Evolutionary conservation across 2,329 filamentous ascomycete species (phyloP).

Genomic region (Pleoardoris graminearum): DNA sequence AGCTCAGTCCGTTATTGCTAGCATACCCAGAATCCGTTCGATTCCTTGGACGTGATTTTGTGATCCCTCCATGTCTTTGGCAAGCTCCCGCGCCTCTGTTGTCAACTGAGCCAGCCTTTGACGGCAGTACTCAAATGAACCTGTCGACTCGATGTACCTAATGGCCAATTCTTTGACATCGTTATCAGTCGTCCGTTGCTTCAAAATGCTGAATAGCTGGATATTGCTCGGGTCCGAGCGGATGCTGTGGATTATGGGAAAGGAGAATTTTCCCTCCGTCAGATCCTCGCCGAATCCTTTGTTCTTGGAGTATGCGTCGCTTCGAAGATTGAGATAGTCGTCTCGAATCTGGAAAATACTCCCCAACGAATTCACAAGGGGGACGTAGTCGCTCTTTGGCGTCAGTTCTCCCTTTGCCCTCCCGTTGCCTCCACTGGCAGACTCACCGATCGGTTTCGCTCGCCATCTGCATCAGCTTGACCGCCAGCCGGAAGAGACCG

Average conservation of each 20-base stretch:
- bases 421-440: too few relatives aligned
- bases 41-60: too few relatives aligned
- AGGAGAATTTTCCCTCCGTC: slow-evolving; percentile 92
- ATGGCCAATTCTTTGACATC: not conserved
- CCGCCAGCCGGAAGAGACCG: slow-evolving; percentile 76
- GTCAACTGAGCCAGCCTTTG: too few relatives aligned
- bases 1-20: too few relatives aligned
- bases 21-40: too few relatives aligned
- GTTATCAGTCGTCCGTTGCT: not conserved
- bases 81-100: too few relatives aligned
- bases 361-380: slow-evolving; percentile 59
- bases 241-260: slow-evolving; percentile 75
- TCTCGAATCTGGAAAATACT: slow-evolving; percentile 84
- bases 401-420: too few relatives aligned
- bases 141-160: not conserved
- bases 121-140: too few relatives aligned
- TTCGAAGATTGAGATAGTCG: slow-evolving; percentile 80
- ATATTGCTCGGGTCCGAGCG: not conserved
- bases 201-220: not conserved
- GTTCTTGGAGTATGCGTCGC: slow-evolving; percentile 68
- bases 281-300: slow-evolving; percentile 92
- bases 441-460: too few relatives aligned
- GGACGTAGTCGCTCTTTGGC: too few relatives aligned
- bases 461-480: slow-evolving; percentile 85
- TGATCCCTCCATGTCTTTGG: too few relatives aligned